These are phyloP conservation scores for Immersiella caudata DNA, from an alignment of 495 filamentous ascomycete genomes.

Conservation along the genomic window DNA sequence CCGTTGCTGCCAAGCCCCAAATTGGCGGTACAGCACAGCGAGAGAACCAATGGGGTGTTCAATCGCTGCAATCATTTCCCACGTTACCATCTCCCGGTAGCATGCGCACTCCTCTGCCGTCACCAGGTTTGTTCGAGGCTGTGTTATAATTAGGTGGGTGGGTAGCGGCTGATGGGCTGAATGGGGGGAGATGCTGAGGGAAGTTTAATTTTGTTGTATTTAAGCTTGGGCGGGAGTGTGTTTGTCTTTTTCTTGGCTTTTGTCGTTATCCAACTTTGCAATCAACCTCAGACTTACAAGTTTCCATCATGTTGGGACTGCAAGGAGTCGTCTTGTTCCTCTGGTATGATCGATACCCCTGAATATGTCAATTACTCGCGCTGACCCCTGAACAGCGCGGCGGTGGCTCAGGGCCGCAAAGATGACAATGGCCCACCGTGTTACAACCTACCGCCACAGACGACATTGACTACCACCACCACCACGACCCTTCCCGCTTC, in stretches of 20 bases:
- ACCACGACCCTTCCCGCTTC: constrained; percentile 23
- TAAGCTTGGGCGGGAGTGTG: background rate
- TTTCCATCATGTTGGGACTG: background rate
- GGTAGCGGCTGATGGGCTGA: background rate
- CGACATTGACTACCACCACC: constrained; percentile 4
- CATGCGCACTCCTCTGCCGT: background rate
- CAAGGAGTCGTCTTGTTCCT: background rate
- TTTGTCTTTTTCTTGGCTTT: background rate
- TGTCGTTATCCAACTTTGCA: background rate
- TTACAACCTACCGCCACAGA: background rate
- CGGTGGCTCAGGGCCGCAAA: background rate
- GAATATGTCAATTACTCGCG: background rate
- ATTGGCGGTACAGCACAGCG: background rate
- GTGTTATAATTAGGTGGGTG: background rate
- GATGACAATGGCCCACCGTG: background rate
- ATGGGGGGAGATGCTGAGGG: background rate
- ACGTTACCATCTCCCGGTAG: background rate
- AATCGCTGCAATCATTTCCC: background rate
- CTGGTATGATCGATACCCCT: background rate
- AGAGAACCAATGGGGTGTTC: background rate
- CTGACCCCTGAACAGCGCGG: background rate
- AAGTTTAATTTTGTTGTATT: background rate
- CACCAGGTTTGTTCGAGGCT: too few relatives aligned
- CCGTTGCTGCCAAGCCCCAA: background rate
- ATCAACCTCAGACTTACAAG: background rate